These are phyloP conservation scores for Ottelia alismoides DNA, from an alignment of 106 monocot genomes.

Conservation along the genomic window DNA sequence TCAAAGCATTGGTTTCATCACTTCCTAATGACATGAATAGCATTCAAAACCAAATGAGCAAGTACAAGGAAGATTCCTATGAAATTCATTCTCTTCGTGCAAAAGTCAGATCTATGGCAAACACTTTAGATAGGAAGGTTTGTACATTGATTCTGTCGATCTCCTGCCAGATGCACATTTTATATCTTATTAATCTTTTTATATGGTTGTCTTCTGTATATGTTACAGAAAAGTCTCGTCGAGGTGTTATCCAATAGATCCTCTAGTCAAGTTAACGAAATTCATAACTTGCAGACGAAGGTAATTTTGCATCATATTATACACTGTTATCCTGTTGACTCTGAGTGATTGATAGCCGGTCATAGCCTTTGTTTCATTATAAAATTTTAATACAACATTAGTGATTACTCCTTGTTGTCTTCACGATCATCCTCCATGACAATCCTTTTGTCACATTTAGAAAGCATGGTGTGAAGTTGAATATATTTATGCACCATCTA, in stretches of 20 bases:
- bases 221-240: slow-evolving; percentile 46
- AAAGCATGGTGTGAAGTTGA: too few relatives aligned
- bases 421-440: too few relatives aligned
- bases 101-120: slow-evolving; percentile 64
- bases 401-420: too few relatives aligned
- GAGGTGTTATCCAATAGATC: slow-evolving; percentile 38
- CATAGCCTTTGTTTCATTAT: too few relatives aligned
- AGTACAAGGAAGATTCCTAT: slow-evolving; percentile 52
- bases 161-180: background rate
- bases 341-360: too few relatives aligned
- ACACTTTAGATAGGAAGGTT: slow-evolving; percentile 62
- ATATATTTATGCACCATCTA: too few relatives aligned
- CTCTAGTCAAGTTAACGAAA: slow-evolving; percentile 43
- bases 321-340: too few relatives aligned
- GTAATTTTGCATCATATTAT: too few relatives aligned
- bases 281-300: slow-evolving; percentile 38
- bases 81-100: slow-evolving; percentile 70
- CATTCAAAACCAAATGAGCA: slow-evolving; percentile 66
- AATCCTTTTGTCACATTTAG: too few relatives aligned
- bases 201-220: background rate
- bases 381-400: too few relatives aligned
- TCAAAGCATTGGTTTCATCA: slow-evolving; percentile 66
- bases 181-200: background rate
- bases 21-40: slow-evolving; percentile 60
- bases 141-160: background rate